A percentile compares a stretch with the other conserved stretches of the same genome.
phyloP scores from a whole-genome alignment of 2,329 filamentous ascomycete genomes.

The Colletotrichum graminicola region DNA sequence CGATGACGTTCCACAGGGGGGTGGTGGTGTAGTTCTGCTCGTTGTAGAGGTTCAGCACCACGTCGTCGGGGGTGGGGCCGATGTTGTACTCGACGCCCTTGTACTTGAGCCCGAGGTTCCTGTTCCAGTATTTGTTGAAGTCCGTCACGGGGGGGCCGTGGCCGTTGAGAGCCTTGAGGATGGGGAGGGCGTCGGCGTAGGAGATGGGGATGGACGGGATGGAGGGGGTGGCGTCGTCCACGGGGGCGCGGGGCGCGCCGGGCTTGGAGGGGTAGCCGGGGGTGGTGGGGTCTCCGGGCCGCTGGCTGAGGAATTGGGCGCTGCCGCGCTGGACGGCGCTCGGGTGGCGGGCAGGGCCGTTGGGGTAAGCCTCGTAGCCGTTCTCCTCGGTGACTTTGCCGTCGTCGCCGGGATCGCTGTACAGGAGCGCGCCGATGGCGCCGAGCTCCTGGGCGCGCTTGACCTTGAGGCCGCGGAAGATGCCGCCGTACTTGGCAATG shows the following conservation, averaged over 20 bases:
- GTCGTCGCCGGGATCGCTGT: constrained; percentile 91
- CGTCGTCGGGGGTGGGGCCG: constrained; percentile 79
- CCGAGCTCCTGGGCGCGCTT: constrained; percentile 93
- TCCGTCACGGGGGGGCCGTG: constrained; percentile 83
- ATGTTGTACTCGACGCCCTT: constrained; percentile 88
- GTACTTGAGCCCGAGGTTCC: constrained; percentile 78
- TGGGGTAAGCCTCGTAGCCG: constrained; percentile 82
- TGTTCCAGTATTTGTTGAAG: constrained; percentile 78
- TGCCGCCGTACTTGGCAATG: constrained; percentile 84
- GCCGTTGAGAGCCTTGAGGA: constrained; percentile 91
- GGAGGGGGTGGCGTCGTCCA: constrained; percentile 77
- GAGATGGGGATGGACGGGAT: constrained; percentile 95
- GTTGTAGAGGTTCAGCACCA: constrained; percentile 81
- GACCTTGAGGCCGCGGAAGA: constrained; percentile 92
- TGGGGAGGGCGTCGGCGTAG: constrained; percentile 85
- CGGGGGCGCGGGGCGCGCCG: constrained; percentile 80
- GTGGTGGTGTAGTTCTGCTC: constrained; percentile 86
- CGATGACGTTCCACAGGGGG: constrained; percentile 91
- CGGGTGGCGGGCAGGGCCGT: constrained; percentile 88
- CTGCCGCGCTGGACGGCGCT: constrained; percentile 93
- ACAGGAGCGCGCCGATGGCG: constrained; percentile 87
- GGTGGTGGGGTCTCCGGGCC: constrained; percentile 82
- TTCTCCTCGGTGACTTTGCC: constrained; percentile 84
- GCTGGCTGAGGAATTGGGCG: constrained; percentile 80
- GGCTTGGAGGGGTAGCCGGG: constrained; percentile 95